phyloP scores from a whole-genome alignment of 257 asterid genomes.

The Euphrasia confusa region DNA sequence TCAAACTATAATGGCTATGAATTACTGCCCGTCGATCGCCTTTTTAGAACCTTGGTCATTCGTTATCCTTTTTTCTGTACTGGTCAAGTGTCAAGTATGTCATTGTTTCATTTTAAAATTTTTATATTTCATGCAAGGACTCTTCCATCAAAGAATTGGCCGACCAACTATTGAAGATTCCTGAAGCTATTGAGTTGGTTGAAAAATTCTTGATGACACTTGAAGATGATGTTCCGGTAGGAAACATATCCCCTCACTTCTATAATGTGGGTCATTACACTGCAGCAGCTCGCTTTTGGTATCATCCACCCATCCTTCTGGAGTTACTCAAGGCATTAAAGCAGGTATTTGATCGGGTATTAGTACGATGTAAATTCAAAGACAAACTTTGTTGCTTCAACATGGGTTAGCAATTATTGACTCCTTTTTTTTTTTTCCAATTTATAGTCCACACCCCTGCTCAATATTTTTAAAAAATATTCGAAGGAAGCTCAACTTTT shows the following conservation, averaged over 20 bases:
- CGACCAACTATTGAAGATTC: neutral
- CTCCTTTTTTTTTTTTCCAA: too few relatives aligned
- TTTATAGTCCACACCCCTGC: neutral
- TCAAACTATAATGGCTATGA: too few relatives aligned
- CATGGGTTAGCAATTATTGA: neutral
- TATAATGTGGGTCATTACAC: neutral
- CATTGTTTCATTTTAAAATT: too few relatives aligned
- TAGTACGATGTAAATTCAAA: too few relatives aligned
- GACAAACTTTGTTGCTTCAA: too few relatives aligned
- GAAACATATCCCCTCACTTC: neutral
- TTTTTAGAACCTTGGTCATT: too few relatives aligned
- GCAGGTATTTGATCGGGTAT: too few relatives aligned
- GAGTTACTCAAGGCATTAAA: too few relatives aligned
- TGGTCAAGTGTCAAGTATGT: too few relatives aligned
- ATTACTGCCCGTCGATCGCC: too few relatives aligned
- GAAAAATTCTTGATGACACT: neutral
- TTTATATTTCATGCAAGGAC: neutral
- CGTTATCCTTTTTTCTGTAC: too few relatives aligned
- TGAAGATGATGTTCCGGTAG: neutral
- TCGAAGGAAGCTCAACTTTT: neutral
- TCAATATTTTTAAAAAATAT: neutral
- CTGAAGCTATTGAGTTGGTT: neutral
- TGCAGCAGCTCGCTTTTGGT: neutral
- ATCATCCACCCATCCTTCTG: too few relatives aligned
- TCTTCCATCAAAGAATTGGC: neutral